Conservation (phyloP, 192 early-diverging fungal genomes). For the Obelidium mucronatum region DNA sequence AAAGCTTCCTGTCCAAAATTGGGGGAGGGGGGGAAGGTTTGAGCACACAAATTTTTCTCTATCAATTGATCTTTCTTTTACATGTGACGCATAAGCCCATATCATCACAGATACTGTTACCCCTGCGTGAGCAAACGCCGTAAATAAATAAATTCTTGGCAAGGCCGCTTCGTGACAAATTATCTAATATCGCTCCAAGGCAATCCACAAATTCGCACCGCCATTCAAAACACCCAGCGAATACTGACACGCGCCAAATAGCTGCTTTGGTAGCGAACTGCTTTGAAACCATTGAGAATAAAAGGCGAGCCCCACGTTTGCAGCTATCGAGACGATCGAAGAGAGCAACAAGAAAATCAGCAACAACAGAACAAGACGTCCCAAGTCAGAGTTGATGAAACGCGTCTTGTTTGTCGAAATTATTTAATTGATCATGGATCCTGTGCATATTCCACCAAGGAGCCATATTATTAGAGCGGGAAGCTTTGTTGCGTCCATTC, state of each 20-base stretch:
- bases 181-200: not conserved
- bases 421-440: no score
- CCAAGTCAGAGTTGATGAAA: not conserved
- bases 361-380: not conserved
- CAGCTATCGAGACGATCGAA: not conserved
- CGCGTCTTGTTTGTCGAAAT: no score
- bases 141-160: not conserved
- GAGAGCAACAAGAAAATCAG: not conserved
- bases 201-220: not conserved
- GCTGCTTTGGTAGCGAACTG: not conserved
- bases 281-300: not conserved
- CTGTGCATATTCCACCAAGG: no score
- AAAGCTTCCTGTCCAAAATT: not conserved
- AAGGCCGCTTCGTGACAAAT: not conserved
- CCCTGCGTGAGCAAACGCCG: not conserved
- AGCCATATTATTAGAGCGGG: no score
- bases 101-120: not conserved
- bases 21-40: not conserved
- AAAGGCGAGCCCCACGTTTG: not conserved
- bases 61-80: not conserved
- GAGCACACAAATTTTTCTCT: not conserved
- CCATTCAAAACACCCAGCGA: not conserved
- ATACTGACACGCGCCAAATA: not conserved
- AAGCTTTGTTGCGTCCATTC: no score
- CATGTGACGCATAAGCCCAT: not conserved